phyloP scores from a whole-genome alignment of 345 rosid species.

The Populus deltoides region DNA sequence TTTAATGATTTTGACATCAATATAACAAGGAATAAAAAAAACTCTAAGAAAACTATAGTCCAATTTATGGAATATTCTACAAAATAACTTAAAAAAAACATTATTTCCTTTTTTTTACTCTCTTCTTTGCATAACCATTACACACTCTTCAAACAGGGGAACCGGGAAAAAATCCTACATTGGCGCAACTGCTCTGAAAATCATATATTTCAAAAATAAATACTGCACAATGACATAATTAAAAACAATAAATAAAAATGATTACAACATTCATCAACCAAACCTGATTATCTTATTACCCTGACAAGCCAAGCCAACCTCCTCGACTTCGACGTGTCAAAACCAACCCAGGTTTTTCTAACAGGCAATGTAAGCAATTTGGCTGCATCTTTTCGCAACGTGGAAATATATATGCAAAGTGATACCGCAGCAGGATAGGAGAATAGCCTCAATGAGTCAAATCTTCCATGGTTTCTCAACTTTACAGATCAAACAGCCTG shows the following conservation, averaged over 20 bases:
- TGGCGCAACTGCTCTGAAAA: background rate
- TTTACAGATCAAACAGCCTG: constrained; percentile 25
- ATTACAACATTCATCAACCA: constrained; percentile 6
- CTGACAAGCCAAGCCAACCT: constrained; percentile 10
- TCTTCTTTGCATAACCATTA: background rate
- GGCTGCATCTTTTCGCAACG: background rate
- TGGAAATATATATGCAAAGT: constrained; percentile 10
- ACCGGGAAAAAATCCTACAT: background rate
- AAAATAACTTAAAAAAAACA: background rate
- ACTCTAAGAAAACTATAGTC: background rate
- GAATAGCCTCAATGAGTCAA: background rate
- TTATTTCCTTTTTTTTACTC: background rate
- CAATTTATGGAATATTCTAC: background rate
- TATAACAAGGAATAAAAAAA: too few species aligned
- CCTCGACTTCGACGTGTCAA: background rate
- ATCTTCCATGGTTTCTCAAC: background rate
- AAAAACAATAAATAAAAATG: constrained; percentile 13
- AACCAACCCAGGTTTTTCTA: constrained; percentile 1
- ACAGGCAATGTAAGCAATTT: background rate
- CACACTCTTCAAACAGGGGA: background rate
- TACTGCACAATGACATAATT: constrained; percentile 9
- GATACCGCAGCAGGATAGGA: background rate
- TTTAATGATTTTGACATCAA: too few species aligned
- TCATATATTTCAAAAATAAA: constrained; percentile 14
- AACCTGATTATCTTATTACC: constrained; percentile 17